Evolutionary conservation across 305 asterid species (phyloP).

Genomic region (Fraxinus angustifolia): DNA sequence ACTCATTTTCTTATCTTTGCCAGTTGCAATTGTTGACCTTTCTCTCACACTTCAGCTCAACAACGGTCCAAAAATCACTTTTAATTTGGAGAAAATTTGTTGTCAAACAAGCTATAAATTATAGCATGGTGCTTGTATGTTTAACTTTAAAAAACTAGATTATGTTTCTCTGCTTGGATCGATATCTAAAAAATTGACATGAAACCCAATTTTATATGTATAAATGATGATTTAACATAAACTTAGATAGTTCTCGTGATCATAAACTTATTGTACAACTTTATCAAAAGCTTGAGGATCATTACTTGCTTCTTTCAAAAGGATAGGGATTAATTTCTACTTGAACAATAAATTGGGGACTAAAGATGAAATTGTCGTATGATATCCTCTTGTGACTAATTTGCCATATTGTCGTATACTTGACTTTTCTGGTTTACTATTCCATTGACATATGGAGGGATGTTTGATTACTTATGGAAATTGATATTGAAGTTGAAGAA

Average conservation of each 20-base stretch:
- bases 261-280: background rate
- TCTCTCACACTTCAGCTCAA: too few relatives aligned
- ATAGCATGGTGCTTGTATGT: background rate
- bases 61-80: too few relatives aligned
- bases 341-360: background rate
- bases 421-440: background rate
- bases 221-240: background rate
- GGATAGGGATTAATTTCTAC: background rate
- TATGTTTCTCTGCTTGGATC: background rate
- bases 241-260: background rate
- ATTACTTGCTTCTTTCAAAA: background rate
- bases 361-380: background rate
- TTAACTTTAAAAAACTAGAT: background rate
- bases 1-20: too few relatives aligned
- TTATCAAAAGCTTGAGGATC: background rate
- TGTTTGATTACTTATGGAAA: background rate
- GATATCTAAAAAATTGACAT: background rate
- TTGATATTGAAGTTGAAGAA: background rate
- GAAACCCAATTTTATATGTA: background rate
- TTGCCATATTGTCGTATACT: constrained; percentile 6
- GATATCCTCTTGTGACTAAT: constrained; percentile 16
- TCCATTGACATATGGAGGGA: background rate
- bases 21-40: too few relatives aligned
- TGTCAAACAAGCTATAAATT: background rate
- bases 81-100: too few relatives aligned